Conservation (phyloP, 2,329 filamentous ascomycete species). For the Bipolaris bicolor region DNA sequence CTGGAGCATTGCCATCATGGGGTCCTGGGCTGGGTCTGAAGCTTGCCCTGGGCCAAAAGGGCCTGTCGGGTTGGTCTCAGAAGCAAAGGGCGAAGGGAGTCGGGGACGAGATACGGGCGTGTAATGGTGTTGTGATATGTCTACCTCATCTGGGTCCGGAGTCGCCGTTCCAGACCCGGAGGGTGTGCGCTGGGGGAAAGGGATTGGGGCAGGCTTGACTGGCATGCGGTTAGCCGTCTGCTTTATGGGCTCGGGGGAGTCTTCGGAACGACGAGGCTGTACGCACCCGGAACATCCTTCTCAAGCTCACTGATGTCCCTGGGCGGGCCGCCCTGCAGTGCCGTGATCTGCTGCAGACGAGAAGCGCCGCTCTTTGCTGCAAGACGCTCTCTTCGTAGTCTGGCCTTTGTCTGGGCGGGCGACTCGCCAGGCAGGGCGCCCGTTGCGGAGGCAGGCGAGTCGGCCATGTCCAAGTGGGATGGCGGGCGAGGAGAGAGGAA, state of each 20-base stretch:
- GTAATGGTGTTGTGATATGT: constrained; percentile 79
- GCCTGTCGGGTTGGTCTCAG: constrained; percentile 31
- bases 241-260: background rate
- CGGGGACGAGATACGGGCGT: constrained; percentile 58
- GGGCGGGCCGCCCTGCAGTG: constrained; percentile 63
- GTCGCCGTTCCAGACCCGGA: constrained; percentile 38
- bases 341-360: constrained; percentile 76
- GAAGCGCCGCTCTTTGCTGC: constrained; percentile 77
- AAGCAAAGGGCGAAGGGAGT: constrained; percentile 45
- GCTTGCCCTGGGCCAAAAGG: constrained; percentile 28
- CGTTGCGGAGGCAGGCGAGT: constrained; percentile 27
- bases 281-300: constrained; percentile 46
- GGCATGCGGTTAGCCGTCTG: constrained; percentile 30
- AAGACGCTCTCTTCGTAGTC: constrained; percentile 77
- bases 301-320: constrained; percentile 43
- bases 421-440: constrained; percentile 40
- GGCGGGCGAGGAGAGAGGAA: constrained; percentile 1
- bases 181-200: constrained; percentile 21
- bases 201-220: constrained; percentile 33
- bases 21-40: constrained; percentile 37
- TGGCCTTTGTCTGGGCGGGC: constrained; percentile 64
- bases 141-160: constrained; percentile 73
- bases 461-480: constrained; percentile 29
- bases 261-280: constrained; percentile 10
- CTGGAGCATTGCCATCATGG: constrained; percentile 76